Evolutionary conservation across 2,329 filamentous ascomycete species (phyloP).

Genomic region (Stagonosporopsis chrysanthemi): DNA sequence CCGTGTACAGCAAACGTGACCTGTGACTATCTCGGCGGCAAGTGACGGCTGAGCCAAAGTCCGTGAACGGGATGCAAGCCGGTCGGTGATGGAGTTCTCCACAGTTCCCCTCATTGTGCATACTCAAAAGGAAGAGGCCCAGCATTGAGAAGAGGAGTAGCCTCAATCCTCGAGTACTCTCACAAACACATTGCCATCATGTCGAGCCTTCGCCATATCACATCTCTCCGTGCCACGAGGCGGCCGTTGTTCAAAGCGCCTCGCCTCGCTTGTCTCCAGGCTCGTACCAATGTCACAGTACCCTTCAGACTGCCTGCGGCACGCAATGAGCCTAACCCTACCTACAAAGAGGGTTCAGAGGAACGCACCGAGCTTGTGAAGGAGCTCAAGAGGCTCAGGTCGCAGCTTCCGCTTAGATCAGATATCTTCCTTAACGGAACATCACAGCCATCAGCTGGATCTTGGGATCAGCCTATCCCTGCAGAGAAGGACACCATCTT

Average conservation of each 20-base stretch:
- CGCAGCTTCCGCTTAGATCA: constrained; percentile 37
- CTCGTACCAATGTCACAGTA: constrained; percentile 37
- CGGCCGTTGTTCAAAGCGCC: constrained; percentile 23
- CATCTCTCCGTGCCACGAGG: constrained; percentile 19
- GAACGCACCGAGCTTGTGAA: constrained; percentile 37
- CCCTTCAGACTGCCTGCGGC: constrained; percentile 39
- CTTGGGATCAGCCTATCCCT: constrained; percentile 39
- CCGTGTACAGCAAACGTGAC: constrained; percentile 8
- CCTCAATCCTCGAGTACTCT: constrained; percentile 9
- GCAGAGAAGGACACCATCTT: constrained; percentile 71
- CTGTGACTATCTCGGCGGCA: constrained; percentile 17
- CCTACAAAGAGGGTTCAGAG: constrained; percentile 38
- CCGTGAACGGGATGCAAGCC: constrained; percentile 16
- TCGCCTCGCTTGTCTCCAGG: constrained; percentile 24
- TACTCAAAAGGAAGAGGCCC: constrained; percentile 21
- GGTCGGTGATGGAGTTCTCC: constrained; percentile 16
- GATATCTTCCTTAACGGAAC: constrained; percentile 38
- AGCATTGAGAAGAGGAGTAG: constrained; percentile 7
- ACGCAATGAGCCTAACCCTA: constrained; percentile 42
- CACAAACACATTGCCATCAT: constrained; percentile 16
- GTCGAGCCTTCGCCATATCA: constrained; percentile 28
- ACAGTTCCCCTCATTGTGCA: constrained; percentile 19
- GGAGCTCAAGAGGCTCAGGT: constrained; percentile 33
- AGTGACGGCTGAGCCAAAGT: constrained; percentile 19
- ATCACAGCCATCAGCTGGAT: constrained; percentile 32